Conservation (phyloP, 1,284 basidiomycete species). For the Microbotryum scabiosae region DNA sequence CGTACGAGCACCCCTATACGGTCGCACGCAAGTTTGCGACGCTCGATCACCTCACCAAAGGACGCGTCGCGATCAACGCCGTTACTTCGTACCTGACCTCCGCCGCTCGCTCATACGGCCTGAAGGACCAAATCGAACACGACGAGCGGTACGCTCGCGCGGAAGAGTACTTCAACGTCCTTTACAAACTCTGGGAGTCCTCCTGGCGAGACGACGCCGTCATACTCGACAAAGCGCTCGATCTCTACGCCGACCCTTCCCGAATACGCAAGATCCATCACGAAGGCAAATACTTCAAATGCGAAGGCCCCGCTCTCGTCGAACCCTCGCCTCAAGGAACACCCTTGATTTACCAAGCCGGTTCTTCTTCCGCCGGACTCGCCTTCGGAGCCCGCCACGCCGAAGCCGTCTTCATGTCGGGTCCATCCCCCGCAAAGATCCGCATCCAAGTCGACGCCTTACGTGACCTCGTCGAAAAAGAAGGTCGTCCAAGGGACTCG, state of each 20-base stretch:
- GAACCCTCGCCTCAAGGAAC: slow-evolving; percentile 39
- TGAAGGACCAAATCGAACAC: slow-evolving; percentile 28
- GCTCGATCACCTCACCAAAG: slow-evolving; percentile 42
- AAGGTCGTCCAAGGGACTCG: slow-evolving; percentile 35
- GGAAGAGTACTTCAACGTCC: slow-evolving; percentile 24
- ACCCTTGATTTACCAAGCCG: slow-evolving; percentile 40
- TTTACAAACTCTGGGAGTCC: slow-evolving; percentile 43
- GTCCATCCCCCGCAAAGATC: slow-evolving; percentile 29
- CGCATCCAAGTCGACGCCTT: slow-evolving; percentile 35
- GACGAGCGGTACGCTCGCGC: slow-evolving; percentile 28
- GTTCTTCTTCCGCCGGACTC: slow-evolving; percentile 37
- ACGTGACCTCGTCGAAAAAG: slow-evolving; percentile 25
- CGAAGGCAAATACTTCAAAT: slow-evolving; percentile 37
- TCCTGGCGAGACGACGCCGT: slow-evolving; percentile 40
- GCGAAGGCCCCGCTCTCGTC: slow-evolving; percentile 39
- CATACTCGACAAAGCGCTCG: slow-evolving; percentile 27
- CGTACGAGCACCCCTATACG: slow-evolving; percentile 37
- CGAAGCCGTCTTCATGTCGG: slow-evolving; percentile 39
- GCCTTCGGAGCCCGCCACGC: slow-evolving; percentile 39
- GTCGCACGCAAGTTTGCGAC: slow-evolving; percentile 39
- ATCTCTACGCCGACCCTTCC: slow-evolving; percentile 35
- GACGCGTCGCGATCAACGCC: slow-evolving; percentile 40
- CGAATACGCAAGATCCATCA: slow-evolving; percentile 38
- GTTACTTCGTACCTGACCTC: slow-evolving; percentile 40
- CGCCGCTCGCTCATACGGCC: slow-evolving; percentile 38